phyloP scores from a whole-genome alignment of 495 filamentous ascomycete genomes.

The Podospora appendiculata region DNA sequence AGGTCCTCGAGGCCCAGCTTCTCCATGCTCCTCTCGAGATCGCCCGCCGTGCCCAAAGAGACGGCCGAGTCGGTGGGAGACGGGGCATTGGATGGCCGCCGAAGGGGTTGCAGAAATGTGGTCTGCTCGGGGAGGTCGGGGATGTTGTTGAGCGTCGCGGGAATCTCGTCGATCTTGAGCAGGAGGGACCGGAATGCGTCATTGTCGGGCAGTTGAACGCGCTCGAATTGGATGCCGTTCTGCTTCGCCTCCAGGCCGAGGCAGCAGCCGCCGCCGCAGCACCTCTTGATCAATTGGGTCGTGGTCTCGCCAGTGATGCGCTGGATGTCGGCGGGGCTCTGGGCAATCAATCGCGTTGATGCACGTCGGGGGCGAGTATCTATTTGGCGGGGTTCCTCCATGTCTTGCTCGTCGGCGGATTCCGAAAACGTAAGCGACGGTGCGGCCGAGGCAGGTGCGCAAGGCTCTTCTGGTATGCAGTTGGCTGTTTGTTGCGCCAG shows the following conservation, averaged over 20 bases:
- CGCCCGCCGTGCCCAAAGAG: constrained; percentile 15
- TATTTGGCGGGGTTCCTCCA: constrained; percentile 25
- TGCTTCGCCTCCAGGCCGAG: constrained; percentile 50
- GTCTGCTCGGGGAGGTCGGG: constrained; percentile 66
- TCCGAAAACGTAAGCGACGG: constrained; percentile 46
- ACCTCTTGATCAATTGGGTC: constrained; percentile 57
- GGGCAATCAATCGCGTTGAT: constrained; percentile 72
- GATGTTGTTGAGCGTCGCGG: constrained; percentile 60
- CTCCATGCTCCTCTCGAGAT: constrained; percentile 18
- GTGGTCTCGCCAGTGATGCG: constrained; percentile 57
- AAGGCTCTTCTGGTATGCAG: constrained; percentile 30
- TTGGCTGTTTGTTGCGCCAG: constrained; percentile 20
- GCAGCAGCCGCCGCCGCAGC: constrained; percentile 94
- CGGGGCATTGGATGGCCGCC: constrained; percentile 21
- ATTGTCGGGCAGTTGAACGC: constrained; percentile 68
- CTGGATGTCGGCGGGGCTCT: constrained; percentile 66
- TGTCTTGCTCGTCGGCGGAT: constrained; percentile 37
- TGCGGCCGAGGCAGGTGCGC: constrained; percentile 26
- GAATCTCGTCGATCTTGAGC: constrained; percentile 68
- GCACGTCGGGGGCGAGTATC: constrained; percentile 54
- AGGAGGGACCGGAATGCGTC: constrained; percentile 72
- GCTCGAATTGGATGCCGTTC: constrained; percentile 45
- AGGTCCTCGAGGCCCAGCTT: constrained; percentile 30
- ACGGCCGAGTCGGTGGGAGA: constrained; percentile 32
- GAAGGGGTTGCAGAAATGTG: constrained; percentile 52